These are phyloP conservation scores for Platanthera guangdongensis DNA, from an alignment of 106 monocot genomes.

Conservation along the genomic window DNA sequence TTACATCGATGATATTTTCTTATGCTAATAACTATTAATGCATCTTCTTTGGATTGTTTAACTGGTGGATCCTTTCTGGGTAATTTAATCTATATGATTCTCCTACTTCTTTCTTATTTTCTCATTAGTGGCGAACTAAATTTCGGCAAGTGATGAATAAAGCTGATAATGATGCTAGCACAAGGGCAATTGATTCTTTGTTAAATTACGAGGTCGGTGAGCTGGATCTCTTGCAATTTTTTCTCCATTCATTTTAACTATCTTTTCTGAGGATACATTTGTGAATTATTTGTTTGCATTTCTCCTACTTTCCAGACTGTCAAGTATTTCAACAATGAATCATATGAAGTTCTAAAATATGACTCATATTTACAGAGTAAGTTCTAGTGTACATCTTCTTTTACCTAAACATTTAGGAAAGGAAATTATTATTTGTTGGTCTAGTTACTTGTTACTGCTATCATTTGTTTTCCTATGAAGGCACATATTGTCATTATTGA, in stretches of 20 bases:
- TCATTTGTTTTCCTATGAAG: neutral
- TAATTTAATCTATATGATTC: neutral
- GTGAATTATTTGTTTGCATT: neutral
- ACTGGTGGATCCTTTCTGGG: neutral
- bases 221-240: neutral
- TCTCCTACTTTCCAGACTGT: slow-evolving; percentile 62
- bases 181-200: slow-evolving; percentile 85
- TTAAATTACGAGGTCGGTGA: slow-evolving; percentile 87
- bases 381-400: slow-evolving; percentile 14
- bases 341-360: slow-evolving; percentile 80
- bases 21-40: neutral
- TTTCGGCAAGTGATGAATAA: slow-evolving; percentile 94
- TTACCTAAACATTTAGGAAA: too few relatives aligned
- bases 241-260: neutral
- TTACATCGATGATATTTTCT: neutral
- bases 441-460: neutral
- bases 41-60: neutral
- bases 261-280: neutral
- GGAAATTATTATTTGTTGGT: neutral
- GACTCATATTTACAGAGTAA: slow-evolving; percentile 85
- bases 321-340: slow-evolving; percentile 98
- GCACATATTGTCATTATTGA: neutral
- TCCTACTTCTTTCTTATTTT: neutral
- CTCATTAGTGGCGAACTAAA: slow-evolving; percentile 86
- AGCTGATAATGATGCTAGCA: slow-evolving; percentile 98